These are phyloP conservation scores for Xylaria arbuscula DNA, from an alignment of 2,329 filamentous ascomycete genomes.

Conservation along the genomic window DNA sequence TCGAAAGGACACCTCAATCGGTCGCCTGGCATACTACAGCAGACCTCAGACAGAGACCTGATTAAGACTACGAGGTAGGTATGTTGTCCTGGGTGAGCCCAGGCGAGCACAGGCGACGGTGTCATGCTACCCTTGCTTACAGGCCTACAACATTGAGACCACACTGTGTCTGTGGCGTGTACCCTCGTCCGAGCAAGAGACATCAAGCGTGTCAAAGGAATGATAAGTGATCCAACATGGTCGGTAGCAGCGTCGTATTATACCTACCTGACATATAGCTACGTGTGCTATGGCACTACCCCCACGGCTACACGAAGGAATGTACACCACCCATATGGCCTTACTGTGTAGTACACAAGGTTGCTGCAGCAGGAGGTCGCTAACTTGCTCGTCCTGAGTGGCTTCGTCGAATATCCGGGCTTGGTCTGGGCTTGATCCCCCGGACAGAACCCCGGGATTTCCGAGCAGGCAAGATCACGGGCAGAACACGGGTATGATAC, in stretches of 20 bases:
- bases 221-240: constrained; percentile 7
- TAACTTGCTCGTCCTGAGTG: constrained; percentile 14
- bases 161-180: constrained; percentile 15
- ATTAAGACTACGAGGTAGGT: constrained; percentile 8
- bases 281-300: neutral
- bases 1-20: constrained; percentile 1
- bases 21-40: neutral
- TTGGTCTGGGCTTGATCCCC: no score
- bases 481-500: no score
- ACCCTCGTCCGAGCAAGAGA: constrained; percentile 12
- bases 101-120: constrained; percentile 4
- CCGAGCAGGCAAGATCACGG: neutral
- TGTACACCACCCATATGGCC: neutral
- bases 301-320: constrained; percentile 11
- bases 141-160: constrained; percentile 17
- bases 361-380: constrained; percentile 9
- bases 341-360: neutral
- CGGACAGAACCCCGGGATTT: neutral
- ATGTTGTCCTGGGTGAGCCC: constrained; percentile 16
- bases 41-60: no score
- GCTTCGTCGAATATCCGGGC: constrained; percentile 2
- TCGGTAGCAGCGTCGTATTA: constrained; percentile 15
- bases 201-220: constrained; percentile 12
- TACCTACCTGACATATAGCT: neutral
- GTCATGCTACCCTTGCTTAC: constrained; percentile 11